A percentile compares a stretch with the other conserved stretches of the same genome.
Evolutionary conservation across 202 grass and related monocot species (phyloP).

Genomic region (Zoysia matrella): DNA sequence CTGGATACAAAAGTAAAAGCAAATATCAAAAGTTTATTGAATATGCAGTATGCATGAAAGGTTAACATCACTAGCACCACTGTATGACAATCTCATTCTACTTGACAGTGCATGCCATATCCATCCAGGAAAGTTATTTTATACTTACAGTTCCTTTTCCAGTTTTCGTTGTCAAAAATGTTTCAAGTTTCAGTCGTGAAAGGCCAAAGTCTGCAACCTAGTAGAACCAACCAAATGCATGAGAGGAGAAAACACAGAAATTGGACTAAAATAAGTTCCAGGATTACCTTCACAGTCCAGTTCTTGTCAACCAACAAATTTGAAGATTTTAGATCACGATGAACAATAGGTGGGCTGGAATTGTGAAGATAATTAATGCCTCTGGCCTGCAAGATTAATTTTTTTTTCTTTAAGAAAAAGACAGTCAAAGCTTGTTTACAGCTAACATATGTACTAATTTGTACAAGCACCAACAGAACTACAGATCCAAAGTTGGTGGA

Average conservation of each 20-base stretch:
- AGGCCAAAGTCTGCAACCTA: slow-evolving; percentile 98
- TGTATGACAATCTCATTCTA: slow-evolving; percentile 19
- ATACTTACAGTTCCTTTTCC: slow-evolving; percentile 94
- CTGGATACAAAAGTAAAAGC: slow-evolving; percentile 50
- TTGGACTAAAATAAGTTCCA: slow-evolving; percentile 8
- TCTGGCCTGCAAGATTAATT: slow-evolving; percentile 62
- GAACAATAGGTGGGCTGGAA: slow-evolving; percentile 77
- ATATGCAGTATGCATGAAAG: slow-evolving; percentile 14
- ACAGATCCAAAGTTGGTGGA: background rate
- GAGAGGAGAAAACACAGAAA: slow-evolving; percentile 33
- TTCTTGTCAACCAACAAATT: slow-evolving; percentile 99
- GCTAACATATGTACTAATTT: background rate
- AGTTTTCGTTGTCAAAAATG: slow-evolving; percentile 82
- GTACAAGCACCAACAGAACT: slow-evolving; percentile 1
- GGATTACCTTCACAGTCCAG: slow-evolving; percentile 92
- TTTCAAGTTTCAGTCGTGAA: slow-evolving; percentile 85
- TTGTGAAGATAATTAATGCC: slow-evolving; percentile 99
- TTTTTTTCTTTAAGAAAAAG: slow-evolving; percentile 3
- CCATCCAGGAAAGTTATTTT: background rate
- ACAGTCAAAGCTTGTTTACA: slow-evolving; percentile 6
- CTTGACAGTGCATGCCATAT: slow-evolving; percentile 3
- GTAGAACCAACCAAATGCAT: slow-evolving; percentile 36
- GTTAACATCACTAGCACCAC: background rate
- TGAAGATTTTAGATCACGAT: slow-evolving; percentile 95
- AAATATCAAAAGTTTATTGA: slow-evolving; percentile 31